A percentile compares a stretch with the other conserved stretches of the same genome.
Conservation (phyloP, 192 early-diverging fungal genomes). For the Rhizophagus clarus region DNA sequence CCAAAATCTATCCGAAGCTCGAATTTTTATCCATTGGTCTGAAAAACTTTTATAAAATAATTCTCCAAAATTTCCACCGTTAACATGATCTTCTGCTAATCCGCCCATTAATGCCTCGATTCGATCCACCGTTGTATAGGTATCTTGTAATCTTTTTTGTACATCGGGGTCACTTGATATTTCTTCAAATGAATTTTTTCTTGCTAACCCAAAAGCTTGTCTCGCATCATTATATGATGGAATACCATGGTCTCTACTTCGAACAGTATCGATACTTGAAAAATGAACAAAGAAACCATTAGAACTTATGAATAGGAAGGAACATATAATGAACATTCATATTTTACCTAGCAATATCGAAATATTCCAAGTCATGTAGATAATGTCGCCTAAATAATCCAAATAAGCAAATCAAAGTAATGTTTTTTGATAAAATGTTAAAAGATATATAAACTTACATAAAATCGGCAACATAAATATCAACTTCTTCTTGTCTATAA, state of each 20-base stretch:
- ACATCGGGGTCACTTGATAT: conserved; percentile 12
- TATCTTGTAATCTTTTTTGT: neutral
- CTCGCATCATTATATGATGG: conserved; percentile 30
- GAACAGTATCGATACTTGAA: neutral
- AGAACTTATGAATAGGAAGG: neutral
- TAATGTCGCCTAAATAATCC: neutral
- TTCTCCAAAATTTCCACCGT: conserved; percentile 12
- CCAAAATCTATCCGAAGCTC: conserved; percentile 57
- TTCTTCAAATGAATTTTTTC: conserved; percentile 2
- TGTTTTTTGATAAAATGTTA: too few relatives aligned
- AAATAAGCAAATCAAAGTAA: neutral
- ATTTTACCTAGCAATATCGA: neutral
- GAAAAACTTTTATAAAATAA: neutral
- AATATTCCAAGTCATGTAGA: neutral
- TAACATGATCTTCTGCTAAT: neutral
- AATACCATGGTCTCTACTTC: conserved; percentile 1
- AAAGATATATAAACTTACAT: neutral
- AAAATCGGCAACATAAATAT: neutral
- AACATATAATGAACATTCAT: neutral
- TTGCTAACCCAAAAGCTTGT: neutral
- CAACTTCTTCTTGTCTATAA: conserved; percentile 15
- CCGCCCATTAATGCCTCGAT: conserved; percentile 25
- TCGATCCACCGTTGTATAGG: conserved; percentile 17
- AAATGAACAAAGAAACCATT: neutral
- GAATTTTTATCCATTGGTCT: conserved; percentile 22